Evolutionary conservation across 768 basidiomycete species (phyloP).

Genomic region (Agrocybe pediades): DNA sequence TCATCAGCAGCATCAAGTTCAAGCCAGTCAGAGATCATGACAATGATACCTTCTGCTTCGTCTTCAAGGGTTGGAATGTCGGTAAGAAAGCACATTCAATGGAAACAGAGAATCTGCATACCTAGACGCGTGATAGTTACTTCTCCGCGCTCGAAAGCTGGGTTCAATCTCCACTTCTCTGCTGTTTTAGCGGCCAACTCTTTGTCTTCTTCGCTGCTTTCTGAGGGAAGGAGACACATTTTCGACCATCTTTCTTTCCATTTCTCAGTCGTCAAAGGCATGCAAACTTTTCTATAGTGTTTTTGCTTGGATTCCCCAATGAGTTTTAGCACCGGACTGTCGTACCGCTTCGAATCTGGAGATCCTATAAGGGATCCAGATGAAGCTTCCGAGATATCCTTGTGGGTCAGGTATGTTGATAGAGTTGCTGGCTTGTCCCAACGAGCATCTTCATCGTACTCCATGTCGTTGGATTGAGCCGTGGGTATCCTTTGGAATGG

Average conservation of each 20-base stretch:
- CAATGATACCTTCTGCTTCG: slow-evolving; percentile 72
- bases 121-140: slow-evolving; percentile 90
- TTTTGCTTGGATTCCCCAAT: slow-evolving; percentile 54
- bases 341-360: slow-evolving; percentile 19
- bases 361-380: slow-evolving; percentile 13
- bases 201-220: slow-evolving; percentile 36
- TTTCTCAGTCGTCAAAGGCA: slow-evolving; percentile 86
- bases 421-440: slow-evolving; percentile 41
- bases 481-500: not conserved
- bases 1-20: slow-evolving; percentile 92
- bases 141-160: slow-evolving; percentile 79
- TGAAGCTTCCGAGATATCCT: slow-evolving; percentile 43
- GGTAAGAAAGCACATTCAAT: no score
- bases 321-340: slow-evolving; percentile 54
- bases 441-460: slow-evolving; percentile 15
- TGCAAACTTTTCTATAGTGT: slow-evolving; percentile 74
- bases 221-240: slow-evolving; percentile 76
- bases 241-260: slow-evolving; percentile 90
- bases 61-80: slow-evolving; percentile 57
- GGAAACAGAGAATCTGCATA: no score
- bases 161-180: slow-evolving; percentile 86
- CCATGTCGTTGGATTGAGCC: not conserved
- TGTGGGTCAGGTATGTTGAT: slow-evolving; percentile 37
- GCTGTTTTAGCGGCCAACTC: slow-evolving; percentile 60
- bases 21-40: slow-evolving; percentile 90